phyloP scores from a whole-genome alignment of 192 early-diverging fungal genomes.

The Linnemannia schmuckeri region DNA sequence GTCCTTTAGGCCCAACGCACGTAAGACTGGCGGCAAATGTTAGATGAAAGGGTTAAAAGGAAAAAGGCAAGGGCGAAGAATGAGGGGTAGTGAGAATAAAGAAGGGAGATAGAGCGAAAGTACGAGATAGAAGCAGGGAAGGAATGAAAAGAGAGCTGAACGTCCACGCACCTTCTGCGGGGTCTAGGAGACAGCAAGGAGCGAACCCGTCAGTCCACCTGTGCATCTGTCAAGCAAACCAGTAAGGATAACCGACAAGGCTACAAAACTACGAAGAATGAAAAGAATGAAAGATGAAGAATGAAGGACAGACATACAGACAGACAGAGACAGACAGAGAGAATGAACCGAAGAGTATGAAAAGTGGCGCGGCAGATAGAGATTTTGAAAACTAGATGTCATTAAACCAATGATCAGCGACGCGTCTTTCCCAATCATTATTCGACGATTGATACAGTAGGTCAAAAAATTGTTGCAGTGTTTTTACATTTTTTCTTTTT shows the following conservation, averaged over 20 bases:
- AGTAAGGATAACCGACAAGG: neutral
- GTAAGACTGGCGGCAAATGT: neutral
- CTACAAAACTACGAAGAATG: neutral
- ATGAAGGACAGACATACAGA: neutral
- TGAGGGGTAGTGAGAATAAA: neutral
- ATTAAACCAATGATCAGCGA: neutral
- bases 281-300: neutral
- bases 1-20: neutral
- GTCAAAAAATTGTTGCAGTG: no score
- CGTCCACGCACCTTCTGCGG: neutral
- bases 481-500: no score
- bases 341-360: neutral
- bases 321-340: neutral
- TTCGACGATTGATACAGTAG: neutral
- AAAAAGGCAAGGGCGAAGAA: neutral
- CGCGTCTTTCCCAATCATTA: neutral
- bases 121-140: conserved; percentile 1
- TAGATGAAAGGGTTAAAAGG: neutral
- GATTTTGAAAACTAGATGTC: neutral
- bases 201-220: neutral
- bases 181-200: neutral
- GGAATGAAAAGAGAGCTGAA: neutral
- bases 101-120: neutral
- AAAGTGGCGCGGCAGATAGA: neutral
- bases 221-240: neutral